Evolutionary conservation across 73 alveolate species (phyloP).

Genomic region (Durusdinium trenchii): DNA sequence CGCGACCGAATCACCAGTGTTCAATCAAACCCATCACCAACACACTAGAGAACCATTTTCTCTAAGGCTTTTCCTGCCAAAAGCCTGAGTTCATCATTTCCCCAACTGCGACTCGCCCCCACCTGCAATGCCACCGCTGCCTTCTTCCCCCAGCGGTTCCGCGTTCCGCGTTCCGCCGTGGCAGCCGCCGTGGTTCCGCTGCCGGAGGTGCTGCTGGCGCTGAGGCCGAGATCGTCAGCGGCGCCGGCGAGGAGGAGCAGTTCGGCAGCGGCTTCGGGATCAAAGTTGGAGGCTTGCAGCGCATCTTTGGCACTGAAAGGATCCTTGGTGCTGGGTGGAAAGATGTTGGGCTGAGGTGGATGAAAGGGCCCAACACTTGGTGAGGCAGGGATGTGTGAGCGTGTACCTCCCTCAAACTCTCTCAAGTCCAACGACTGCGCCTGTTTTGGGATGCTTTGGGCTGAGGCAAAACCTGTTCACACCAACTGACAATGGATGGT

Average conservation of each 20-base stretch:
- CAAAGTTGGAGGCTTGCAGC: slow-evolving; percentile 9
- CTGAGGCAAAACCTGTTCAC: too few species aligned
- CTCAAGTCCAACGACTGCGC: too few species aligned
- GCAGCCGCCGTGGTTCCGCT: not conserved
- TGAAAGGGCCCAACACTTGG: too few species aligned
- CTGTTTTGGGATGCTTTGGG: too few species aligned
- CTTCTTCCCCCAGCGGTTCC: slow-evolving; percentile 55
- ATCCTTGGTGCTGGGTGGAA: not conserved
- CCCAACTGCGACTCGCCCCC: not conserved
- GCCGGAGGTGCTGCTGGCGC: not conserved
- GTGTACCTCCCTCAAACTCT: too few species aligned
- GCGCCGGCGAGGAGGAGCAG: slow-evolving; percentile 35
- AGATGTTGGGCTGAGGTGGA: not conserved
- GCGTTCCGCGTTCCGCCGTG: not conserved
- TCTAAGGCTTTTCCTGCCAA: not conserved
- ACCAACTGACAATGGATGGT: too few species aligned
- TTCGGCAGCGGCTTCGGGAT: slow-evolving; percentile 26
- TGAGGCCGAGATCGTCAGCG: not conserved
- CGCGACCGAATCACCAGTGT: too few species aligned
- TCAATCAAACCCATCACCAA: too few species aligned
- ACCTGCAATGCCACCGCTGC: not conserved
- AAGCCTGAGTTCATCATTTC: not conserved
- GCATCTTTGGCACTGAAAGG: not conserved
- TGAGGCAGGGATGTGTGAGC: too few species aligned
- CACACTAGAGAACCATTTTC: not conserved